A percentile compares a stretch with the other conserved stretches of the same genome.
Evolutionary conservation across 805 yeast genomes (phyloP).

Genomic region (Zygosaccharomyces kombuchaensis): DNA sequence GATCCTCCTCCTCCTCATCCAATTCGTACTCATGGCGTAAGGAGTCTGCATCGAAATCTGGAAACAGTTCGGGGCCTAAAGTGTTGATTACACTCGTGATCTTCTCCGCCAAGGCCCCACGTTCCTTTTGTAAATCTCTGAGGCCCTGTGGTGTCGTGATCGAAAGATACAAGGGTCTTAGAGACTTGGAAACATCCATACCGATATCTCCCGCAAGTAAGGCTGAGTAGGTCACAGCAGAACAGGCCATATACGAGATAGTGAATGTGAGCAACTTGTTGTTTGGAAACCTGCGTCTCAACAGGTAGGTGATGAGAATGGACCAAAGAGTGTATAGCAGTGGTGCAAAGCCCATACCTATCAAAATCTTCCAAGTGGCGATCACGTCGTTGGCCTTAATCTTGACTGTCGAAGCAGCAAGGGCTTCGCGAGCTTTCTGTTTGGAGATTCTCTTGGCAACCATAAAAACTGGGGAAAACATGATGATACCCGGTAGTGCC

Average conservation of each 20-base stretch:
- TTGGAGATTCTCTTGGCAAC: slow-evolving; percentile 71
- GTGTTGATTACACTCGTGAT: slow-evolving; percentile 77
- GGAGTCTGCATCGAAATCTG: slow-evolving; percentile 63
- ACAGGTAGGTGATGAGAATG: slow-evolving; percentile 43
- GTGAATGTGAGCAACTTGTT: slow-evolving; percentile 41
- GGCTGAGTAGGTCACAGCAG: slow-evolving; percentile 80
- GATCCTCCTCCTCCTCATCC: slow-evolving; percentile 34
- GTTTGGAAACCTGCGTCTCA: slow-evolving; percentile 33
- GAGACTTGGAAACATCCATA: slow-evolving; percentile 76
- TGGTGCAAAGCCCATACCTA: slow-evolving; percentile 87
- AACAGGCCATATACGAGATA: slow-evolving; percentile 60
- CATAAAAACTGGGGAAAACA: slow-evolving; percentile 85
- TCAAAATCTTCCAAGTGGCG: slow-evolving; percentile 95
- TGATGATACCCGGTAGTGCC: slow-evolving; percentile 81
- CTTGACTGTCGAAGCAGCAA: slow-evolving; percentile 84
- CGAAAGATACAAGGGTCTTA: slow-evolving; percentile 73
- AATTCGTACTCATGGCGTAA: slow-evolving; percentile 21
- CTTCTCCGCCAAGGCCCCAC: slow-evolving; percentile 61
- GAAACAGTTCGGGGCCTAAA: slow-evolving; percentile 79
- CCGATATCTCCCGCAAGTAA: slow-evolving; percentile 90
- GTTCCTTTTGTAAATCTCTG: slow-evolving; percentile 52
- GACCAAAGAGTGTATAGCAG: slow-evolving; percentile 79
- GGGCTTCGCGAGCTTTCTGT: slow-evolving; percentile 69
- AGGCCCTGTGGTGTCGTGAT: slow-evolving; percentile 55
- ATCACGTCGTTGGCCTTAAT: slow-evolving; percentile 89